phyloP scores from a whole-genome alignment of 176 grass and related monocot genomes.

The maize (Zea mays) region DNA sequence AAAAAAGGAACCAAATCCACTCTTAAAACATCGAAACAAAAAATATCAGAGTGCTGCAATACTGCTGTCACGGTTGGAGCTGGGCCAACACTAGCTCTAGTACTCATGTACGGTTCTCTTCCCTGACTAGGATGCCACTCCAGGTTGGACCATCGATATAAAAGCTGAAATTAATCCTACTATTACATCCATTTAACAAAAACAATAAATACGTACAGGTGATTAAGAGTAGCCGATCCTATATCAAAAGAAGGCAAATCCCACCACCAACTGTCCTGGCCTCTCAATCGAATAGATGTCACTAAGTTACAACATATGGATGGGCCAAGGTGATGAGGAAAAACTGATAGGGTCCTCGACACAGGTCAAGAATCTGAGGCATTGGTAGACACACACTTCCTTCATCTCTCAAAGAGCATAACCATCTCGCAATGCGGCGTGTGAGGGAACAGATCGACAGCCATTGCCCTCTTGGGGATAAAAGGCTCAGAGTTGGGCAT shows the following conservation, averaged over 20 bases:
- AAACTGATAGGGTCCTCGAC: conserved; percentile 15
- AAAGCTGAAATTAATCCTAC: not conserved
- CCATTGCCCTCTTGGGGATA: conserved; percentile 79
- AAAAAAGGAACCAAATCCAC: not conserved
- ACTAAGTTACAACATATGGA: conserved; percentile 27
- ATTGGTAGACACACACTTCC: too few species aligned
- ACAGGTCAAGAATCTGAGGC: not conserved
- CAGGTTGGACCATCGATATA: not conserved
- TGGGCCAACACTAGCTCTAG: not conserved
- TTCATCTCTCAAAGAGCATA: conserved; percentile 90
- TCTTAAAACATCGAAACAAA: not conserved
- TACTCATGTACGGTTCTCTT: not conserved
- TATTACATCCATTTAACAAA: not conserved
- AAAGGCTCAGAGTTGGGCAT: conserved; percentile 92
- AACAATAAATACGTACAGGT: not conserved
- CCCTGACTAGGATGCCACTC: conserved; percentile 16
- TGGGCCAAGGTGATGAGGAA: not conserved
- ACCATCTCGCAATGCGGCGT: conserved; percentile 89
- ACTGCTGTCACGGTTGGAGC: not conserved
- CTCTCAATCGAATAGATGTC: not conserved
- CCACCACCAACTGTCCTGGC: not conserved
- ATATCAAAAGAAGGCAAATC: not conserved
- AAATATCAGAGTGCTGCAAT: not conserved
- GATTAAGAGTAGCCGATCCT: not conserved
- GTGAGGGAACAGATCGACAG: conserved; percentile 92